These are phyloP conservation scores for Crinitomyces ghanaensis DNA, from an alignment of 805 yeast genomes.

Conservation along the genomic window DNA sequence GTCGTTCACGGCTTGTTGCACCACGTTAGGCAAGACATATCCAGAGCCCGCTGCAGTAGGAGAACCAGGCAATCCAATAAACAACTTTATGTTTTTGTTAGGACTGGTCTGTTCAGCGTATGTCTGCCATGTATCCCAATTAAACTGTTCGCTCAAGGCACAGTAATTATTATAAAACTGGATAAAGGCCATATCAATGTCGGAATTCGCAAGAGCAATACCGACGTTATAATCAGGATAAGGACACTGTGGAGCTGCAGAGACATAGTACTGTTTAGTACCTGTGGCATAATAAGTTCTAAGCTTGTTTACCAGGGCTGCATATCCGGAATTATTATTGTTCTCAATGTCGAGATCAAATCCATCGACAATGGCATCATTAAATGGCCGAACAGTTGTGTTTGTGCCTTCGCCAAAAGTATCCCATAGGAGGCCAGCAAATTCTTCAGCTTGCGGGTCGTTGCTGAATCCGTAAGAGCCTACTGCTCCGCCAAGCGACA, in stretches of 20 bases:
- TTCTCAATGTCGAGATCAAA: slow-evolving; percentile 68
- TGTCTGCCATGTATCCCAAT: slow-evolving; percentile 61
- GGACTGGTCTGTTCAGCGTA: slow-evolving; percentile 50
- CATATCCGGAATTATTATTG: slow-evolving; percentile 51
- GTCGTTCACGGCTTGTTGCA: slow-evolving; percentile 15
- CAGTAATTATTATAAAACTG: slow-evolving; percentile 82
- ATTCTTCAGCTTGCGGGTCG: slow-evolving; percentile 44
- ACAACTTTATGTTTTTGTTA: slow-evolving; percentile 58
- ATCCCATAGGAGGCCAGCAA: slow-evolving; percentile 44
- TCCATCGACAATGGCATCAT: slow-evolving; percentile 69
- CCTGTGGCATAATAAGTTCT: slow-evolving; percentile 35
- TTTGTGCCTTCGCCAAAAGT: slow-evolving; percentile 40
- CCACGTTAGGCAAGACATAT: slow-evolving; percentile 32
- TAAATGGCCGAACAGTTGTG: slow-evolving; percentile 45
- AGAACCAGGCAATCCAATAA: slow-evolving; percentile 64
- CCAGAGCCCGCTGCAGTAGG: slow-evolving; percentile 45
- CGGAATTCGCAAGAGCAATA: slow-evolving; percentile 52
- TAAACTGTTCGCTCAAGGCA: slow-evolving; percentile 36
- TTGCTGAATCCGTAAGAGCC: slow-evolving; percentile 44
- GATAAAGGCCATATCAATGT: slow-evolving; percentile 69
- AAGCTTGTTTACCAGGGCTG: slow-evolving; percentile 43
- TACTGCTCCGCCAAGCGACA: slow-evolving; percentile 69
- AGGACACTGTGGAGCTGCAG: slow-evolving; percentile 91
- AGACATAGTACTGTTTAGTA: slow-evolving; percentile 54
- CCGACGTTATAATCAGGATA: slow-evolving; percentile 69